phyloP scores from a whole-genome alignment of 2,329 filamentous ascomycete species.

The Pseudofabraea citricarpa region DNA sequence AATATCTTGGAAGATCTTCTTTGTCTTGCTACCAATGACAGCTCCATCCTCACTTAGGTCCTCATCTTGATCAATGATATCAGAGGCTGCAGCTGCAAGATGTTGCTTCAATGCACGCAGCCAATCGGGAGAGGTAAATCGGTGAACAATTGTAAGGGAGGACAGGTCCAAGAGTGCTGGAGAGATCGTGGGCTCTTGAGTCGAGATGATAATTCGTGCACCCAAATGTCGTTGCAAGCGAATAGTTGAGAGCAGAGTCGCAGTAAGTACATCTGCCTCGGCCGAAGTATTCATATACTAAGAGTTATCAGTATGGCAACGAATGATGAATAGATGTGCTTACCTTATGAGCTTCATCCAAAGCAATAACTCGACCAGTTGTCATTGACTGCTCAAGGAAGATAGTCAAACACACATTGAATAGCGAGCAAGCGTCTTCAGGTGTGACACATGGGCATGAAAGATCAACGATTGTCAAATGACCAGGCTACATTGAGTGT shows the following conservation, averaged over 20 bases:
- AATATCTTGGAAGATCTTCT: slow-evolving; percentile 37
- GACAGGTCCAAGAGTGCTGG: slow-evolving; percentile 66
- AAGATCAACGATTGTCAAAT: slow-evolving; percentile 65
- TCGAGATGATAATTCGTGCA: slow-evolving; percentile 64
- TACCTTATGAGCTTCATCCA: slow-evolving; percentile 76
- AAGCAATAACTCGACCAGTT: slow-evolving; percentile 56
- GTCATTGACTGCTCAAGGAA: slow-evolving; percentile 52
- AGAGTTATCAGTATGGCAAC: not conserved
- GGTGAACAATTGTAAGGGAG: slow-evolving; percentile 66
- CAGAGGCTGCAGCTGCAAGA: slow-evolving; percentile 37
- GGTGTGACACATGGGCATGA: slow-evolving; percentile 67
- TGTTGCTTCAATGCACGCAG: slow-evolving; percentile 30
- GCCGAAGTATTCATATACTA: slow-evolving; percentile 56
- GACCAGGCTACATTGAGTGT: slow-evolving; percentile 33
- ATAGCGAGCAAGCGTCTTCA: slow-evolving; percentile 64
- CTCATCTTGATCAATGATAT: slow-evolving; percentile 24
- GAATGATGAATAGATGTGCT: not conserved
- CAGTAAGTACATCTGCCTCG: slow-evolving; percentile 54
- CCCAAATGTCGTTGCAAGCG: slow-evolving; percentile 67
- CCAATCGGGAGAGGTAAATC: slow-evolving; percentile 66
- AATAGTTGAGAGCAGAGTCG: slow-evolving; percentile 57
- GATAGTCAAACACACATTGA: slow-evolving; percentile 64
- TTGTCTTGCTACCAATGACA: slow-evolving; percentile 14
- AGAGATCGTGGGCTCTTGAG: slow-evolving; percentile 71
- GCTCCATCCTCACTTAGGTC: slow-evolving; percentile 17